Base-by-base conservation (phyloP, 352 stramenopile genomes). In the Pythium periplocum region DNA sequence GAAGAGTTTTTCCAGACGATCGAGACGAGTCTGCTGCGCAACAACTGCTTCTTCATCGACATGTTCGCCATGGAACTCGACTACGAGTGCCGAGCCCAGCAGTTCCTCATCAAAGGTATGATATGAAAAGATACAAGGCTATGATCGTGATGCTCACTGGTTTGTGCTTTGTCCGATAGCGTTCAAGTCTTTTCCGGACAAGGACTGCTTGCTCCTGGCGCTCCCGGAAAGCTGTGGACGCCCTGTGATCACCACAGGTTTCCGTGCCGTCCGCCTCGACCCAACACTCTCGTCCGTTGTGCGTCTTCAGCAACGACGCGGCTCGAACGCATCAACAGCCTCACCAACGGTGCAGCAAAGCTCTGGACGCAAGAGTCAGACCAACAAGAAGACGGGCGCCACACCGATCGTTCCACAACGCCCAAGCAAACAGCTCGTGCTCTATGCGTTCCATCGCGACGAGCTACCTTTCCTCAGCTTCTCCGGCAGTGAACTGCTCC, bases 371-470 rank as follows among this genome's bases (percentile, higher is more conserved):
- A 26, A 26, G 17, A 26, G 17, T 26, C 17, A 26, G 17, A 26
- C 17, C 17, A 26, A 26, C 17, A 26, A 26, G 17, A 26, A 26
- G 17, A 26, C 17, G 17, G 17, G 17, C 0, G 17, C 17, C 17
- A 26, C 17, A 26, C 17, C 17, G 17, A 26, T 26, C 17, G 17
- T 26, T 26, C 17, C 17, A 26, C 17, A 26, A 26, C 3, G 46
- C 35, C 12, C n/a, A 36, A 46, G 12, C 32, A 48, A 56, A 45
- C 52, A 61, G 43, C 37, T 62, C 30, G 59, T 67, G 11, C 37
- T 90, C 32, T 88, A 80, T 59, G 75, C 66, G 34, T 83, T 87
- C 47, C 75, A 88, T 45, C 79, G 79, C 26, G 69, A 83, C 44
- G 75, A 87, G 47, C 53, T 90, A 55, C 71, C 75, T 30, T 90